phyloP scores from a whole-genome alignment of 2,329 filamentous ascomycete genomes.

The Fusarium sambucinum region DNA sequence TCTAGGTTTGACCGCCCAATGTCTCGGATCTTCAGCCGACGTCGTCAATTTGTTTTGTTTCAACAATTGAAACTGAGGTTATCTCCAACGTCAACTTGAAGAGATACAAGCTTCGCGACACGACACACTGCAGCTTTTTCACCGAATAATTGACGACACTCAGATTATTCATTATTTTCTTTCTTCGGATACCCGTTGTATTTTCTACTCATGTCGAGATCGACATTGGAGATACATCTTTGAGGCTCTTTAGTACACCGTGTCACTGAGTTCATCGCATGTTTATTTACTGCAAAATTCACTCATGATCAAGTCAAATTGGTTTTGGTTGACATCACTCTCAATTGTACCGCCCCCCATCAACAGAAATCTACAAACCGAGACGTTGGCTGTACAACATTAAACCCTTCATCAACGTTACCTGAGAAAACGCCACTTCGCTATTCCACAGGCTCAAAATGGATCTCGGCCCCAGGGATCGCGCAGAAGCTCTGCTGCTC shows the following conservation, averaged over 20 bases:
- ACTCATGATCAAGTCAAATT: neutral
- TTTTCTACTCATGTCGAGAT: neutral
- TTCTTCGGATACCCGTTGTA: neutral
- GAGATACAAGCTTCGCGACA: neutral
- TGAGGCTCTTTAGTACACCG: slow-evolving; percentile 19
- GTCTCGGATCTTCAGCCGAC: slow-evolving; percentile 44
- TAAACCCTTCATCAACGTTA: slow-evolving; percentile 20
- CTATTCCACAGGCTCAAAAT: slow-evolving; percentile 51
- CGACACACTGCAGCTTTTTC: neutral
- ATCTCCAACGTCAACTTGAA: slow-evolving; percentile 13
- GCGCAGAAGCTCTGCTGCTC: slow-evolving; percentile 52
- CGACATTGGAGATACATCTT: neutral
- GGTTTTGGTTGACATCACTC: neutral
- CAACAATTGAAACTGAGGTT: slow-evolving; percentile 17
- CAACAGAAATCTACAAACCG: slow-evolving; percentile 2
- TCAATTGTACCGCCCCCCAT: too few relatives aligned
- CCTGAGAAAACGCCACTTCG: slow-evolving; percentile 51
- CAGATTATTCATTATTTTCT: neutral
- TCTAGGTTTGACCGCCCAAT: slow-evolving; percentile 42
- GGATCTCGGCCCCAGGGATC: slow-evolving; percentile 46
- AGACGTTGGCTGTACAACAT: slow-evolving; percentile 42
- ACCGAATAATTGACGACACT: neutral
- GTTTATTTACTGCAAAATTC: neutral
- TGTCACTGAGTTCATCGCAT: neutral
- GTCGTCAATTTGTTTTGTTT: slow-evolving; percentile 36